phyloP scores from a whole-genome alignment of 202 grass and related monocot species.

The Alloteropsis angusta region DNA sequence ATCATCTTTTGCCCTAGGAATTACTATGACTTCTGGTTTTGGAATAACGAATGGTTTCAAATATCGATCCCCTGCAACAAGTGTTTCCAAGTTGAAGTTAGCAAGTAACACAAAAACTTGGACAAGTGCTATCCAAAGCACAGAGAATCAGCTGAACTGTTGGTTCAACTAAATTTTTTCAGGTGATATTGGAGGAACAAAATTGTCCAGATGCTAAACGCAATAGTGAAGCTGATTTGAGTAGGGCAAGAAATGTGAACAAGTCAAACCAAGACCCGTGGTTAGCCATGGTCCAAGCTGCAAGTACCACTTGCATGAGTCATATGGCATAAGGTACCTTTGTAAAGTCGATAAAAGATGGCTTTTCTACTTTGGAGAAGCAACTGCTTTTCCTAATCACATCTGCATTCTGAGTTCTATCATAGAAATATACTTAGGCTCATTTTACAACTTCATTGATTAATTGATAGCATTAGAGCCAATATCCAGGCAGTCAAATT shows the following conservation, averaged over 20 bases:
- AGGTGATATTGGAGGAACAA: slow-evolving; percentile 29
- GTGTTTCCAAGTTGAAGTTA: background rate
- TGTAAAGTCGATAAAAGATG: slow-evolving; percentile 32
- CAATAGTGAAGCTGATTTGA: background rate
- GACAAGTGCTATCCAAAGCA: slow-evolving; percentile 28
- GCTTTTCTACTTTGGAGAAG: slow-evolving; percentile 25
- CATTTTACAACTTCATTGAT: slow-evolving; percentile 25
- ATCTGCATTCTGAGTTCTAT: slow-evolving; percentile 32
- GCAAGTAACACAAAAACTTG: slow-evolving; percentile 1
- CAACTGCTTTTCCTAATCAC: slow-evolving; percentile 33
- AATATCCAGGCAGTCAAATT: slow-evolving; percentile 4
- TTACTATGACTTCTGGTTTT: slow-evolving; percentile 58
- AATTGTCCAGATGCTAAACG: slow-evolving; percentile 7
- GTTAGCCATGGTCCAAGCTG: slow-evolving; percentile 33
- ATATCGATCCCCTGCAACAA: slow-evolving; percentile 60
- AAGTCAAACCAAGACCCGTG: slow-evolving; percentile 27
- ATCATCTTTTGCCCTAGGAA: slow-evolving; percentile 65
- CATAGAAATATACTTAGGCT: slow-evolving; percentile 25
- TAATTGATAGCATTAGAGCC: slow-evolving; percentile 16
- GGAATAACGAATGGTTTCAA: slow-evolving; percentile 71
- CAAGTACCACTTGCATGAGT: slow-evolving; percentile 16
- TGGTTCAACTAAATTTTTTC: slow-evolving; percentile 30
- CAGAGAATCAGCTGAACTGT: slow-evolving; percentile 29
- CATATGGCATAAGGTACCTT: too few relatives aligned
- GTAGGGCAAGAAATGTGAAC: background rate